Conservation (phyloP, 176 grass and related monocot genomes). For the Rhynchospora pubera region DNA sequence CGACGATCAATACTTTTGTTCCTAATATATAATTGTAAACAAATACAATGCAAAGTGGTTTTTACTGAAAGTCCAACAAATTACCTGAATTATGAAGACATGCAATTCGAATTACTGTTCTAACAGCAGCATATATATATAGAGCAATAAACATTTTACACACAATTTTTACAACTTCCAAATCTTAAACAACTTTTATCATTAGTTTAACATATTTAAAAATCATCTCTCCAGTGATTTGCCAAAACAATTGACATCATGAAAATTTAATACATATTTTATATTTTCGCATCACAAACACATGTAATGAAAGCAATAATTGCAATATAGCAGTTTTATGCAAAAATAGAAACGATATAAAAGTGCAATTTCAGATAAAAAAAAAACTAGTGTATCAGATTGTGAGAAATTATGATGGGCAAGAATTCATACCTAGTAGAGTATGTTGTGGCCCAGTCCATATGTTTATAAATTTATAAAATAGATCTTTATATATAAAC, state of each 20-base stretch:
- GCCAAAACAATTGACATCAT: no score
- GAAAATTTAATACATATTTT: neutral
- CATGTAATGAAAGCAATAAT: neutral
- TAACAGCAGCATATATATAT: neutral
- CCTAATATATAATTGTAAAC: neutral
- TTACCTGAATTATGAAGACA: neutral
- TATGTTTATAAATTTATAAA: no score
- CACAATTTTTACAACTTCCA: neutral
- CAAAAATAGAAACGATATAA: no score
- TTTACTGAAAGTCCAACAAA: neutral
- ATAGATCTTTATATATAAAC: no score
- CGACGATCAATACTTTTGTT: neutral
- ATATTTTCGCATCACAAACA: neutral
- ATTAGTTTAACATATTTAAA: neutral
- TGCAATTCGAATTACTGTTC: neutral
- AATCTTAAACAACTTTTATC: neutral
- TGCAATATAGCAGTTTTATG: neutral
- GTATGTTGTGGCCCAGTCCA: no score
- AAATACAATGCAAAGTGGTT: neutral
- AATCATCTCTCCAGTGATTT: neutral
- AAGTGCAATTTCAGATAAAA: no score
- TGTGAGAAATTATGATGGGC: no score
- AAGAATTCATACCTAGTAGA: no score
- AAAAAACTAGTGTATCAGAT: no score
- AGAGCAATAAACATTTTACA: neutral